Conservation (phyloP, 2,329 filamentous ascomycete species). For the Botrytis squamosa region DNA sequence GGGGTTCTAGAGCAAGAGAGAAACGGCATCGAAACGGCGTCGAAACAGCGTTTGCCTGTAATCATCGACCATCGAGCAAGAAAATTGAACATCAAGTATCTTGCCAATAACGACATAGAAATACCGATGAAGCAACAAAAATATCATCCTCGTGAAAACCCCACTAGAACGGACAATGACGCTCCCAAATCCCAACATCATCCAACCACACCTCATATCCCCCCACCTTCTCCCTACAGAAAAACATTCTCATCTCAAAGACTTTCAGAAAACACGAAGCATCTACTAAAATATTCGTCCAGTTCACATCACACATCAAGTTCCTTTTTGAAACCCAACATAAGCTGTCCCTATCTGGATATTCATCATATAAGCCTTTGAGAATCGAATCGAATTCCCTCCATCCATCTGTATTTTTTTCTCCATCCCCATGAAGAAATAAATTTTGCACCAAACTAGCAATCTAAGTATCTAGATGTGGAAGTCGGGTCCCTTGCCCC, state of each 20-base stretch:
- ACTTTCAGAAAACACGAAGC: conserved; percentile 76
- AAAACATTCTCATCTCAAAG: conserved; percentile 19
- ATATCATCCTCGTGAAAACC: not conserved
- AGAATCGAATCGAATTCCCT: not conserved
- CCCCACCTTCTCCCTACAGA: not conserved
- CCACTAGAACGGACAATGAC: not conserved
- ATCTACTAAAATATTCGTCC: conserved; percentile 99
- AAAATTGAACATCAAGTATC: not conserved
- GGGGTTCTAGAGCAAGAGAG: too few species aligned
- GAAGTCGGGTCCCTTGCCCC: conserved; percentile 8
- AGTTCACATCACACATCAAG: conserved; percentile 83
- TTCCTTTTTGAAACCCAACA: conserved; percentile 49
- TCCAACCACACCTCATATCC: not conserved
- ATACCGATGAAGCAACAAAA: not conserved
- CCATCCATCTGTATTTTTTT: too few species aligned
- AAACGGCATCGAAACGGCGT: too few species aligned
- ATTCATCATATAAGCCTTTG: conserved; percentile 74
- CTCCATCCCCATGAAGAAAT: not conserved
- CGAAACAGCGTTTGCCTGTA: not conserved
- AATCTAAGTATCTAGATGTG: not conserved
- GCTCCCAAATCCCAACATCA: not conserved
- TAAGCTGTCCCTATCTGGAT: conserved; percentile 99
- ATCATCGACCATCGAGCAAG: not conserved
- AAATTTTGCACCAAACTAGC: not conserved
- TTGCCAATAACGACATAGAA: not conserved